phyloP scores from a whole-genome alignment of 352 stramenopile species.

The Pythium utonaiense region DNA sequence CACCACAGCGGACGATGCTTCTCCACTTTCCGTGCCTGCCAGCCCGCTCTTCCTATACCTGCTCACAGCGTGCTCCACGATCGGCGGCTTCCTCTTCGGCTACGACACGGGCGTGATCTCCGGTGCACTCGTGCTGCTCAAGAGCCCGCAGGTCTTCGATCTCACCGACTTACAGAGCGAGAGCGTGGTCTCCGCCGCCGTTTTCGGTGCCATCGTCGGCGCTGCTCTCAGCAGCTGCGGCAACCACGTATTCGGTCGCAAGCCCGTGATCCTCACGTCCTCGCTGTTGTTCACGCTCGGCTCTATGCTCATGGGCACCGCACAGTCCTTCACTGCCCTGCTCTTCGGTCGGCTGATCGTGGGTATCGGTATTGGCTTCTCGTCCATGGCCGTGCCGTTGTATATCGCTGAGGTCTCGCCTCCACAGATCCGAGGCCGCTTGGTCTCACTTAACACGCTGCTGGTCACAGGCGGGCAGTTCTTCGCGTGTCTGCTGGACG shows the following conservation, averaged over 20 bases:
- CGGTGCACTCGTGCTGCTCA: conserved; percentile 65
- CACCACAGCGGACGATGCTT: neutral
- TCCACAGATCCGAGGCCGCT: conserved; percentile 49
- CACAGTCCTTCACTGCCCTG: conserved; percentile 44
- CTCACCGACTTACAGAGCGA: conserved; percentile 58
- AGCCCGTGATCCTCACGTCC: conserved; percentile 59
- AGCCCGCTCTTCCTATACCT: conserved; percentile 44
- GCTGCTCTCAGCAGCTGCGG: conserved; percentile 50
- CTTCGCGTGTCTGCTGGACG: conserved; percentile 66
- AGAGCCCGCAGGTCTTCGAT: conserved; percentile 55
- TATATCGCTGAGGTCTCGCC: conserved; percentile 79
- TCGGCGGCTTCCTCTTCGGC: conserved; percentile 77
- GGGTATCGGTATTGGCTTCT: conserved; percentile 61
- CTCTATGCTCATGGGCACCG: conserved; percentile 53
- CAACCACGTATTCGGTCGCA: conserved; percentile 58
- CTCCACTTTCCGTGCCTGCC: neutral
- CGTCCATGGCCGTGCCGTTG: conserved; percentile 72
- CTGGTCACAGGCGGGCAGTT: conserved; percentile 76
- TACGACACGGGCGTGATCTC: conserved; percentile 85
- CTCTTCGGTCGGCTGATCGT: conserved; percentile 58
- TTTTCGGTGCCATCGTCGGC: conserved; percentile 69
- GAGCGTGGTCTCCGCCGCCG: conserved; percentile 62
- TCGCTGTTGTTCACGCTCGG: conserved; percentile 62
- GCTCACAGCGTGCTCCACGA: conserved; percentile 65
- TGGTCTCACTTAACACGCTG: conserved; percentile 80